Percentiles rank a stretch among this genome's conserved stretches.
Evolutionary conservation across 805 yeast species (phyloP).

Genomic region (Schwanniomyces polymorphus): DNA sequence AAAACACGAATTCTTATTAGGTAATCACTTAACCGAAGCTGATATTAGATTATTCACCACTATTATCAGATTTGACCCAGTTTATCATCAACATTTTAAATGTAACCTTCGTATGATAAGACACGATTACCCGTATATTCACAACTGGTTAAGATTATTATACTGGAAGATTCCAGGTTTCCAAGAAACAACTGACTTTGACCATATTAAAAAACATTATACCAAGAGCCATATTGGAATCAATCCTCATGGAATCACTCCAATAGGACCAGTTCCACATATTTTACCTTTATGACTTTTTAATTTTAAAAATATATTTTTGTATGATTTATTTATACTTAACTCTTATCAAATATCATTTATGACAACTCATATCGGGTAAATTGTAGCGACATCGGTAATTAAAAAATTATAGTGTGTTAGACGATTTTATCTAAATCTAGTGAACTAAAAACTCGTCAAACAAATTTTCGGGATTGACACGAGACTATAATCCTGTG

Average conservation of each 20-base stretch:
- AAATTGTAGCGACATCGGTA: not conserved
- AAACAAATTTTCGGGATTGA: not conserved
- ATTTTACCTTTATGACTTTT: slow-evolving; percentile 38
- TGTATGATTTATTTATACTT: not conserved
- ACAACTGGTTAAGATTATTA: slow-evolving; percentile 77
- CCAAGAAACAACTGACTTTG: slow-evolving; percentile 77
- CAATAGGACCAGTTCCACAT: slow-evolving; percentile 84
- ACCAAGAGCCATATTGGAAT: slow-evolving; percentile 79
- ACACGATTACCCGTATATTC: slow-evolving; percentile 71
- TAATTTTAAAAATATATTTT: not conserved
- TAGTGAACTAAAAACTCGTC: not conserved
- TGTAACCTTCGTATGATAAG: slow-evolving; percentile 84
- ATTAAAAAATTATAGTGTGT: not conserved
- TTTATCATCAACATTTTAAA: slow-evolving; percentile 93
- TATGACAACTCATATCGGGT: not conserved
- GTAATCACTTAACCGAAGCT: slow-evolving; percentile 78
- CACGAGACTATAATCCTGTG: not conserved
- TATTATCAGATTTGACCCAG: slow-evolving; percentile 87
- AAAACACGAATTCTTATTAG: slow-evolving; percentile 46
- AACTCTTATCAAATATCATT: no score
- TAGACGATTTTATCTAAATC: not conserved
- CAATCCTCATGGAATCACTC: slow-evolving; percentile 83
- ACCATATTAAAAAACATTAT: slow-evolving; percentile 89
- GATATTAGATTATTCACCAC: slow-evolving; percentile 88
- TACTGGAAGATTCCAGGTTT: slow-evolving; percentile 80